A percentile compares a stretch with the other conserved stretches of the same genome.
Evolutionary conservation across 148 eudicot species (phyloP).

Genomic region (Drosera capensis): DNA sequence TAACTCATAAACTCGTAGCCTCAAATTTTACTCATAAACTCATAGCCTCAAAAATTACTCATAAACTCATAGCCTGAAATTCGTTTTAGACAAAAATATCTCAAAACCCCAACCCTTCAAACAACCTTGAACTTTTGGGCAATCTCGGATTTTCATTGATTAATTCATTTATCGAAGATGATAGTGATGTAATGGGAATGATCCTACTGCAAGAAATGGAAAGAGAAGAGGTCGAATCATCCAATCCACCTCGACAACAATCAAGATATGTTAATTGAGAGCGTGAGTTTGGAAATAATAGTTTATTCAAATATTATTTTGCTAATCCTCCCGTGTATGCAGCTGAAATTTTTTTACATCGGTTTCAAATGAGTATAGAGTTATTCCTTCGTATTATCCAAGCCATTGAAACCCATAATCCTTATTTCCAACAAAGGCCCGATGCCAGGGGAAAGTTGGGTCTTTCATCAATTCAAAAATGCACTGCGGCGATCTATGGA

Average conservation of each 20-base stretch:
- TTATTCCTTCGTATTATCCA: neutral
- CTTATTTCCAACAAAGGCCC: neutral
- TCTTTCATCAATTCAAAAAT: neutral
- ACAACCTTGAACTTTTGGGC: too few relatives aligned
- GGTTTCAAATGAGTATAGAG: neutral
- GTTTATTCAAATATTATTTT: neutral
- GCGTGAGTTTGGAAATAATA: neutral
- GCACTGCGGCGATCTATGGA: neutral
- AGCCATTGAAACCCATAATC: neutral
- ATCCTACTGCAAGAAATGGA: neutral
- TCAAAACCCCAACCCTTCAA: too few relatives aligned
- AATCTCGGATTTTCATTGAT: too few relatives aligned
- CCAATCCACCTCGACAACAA: neutral
- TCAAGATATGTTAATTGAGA: neutral
- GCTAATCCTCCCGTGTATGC: neutral
- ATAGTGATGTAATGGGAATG: too few relatives aligned
- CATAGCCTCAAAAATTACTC: too few relatives aligned
- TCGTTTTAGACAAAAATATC: too few relatives aligned
- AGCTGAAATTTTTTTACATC: neutral
- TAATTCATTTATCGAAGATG: too few relatives aligned
- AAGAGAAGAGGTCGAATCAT: neutral
- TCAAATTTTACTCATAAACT: too few relatives aligned
- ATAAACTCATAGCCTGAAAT: too few relatives aligned
- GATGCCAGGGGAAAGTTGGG: neutral
- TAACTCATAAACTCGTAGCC: too few relatives aligned